Evolutionary conservation across 345 rosid genomes (phyloP).

Genomic region (Psidium guajava): DNA sequence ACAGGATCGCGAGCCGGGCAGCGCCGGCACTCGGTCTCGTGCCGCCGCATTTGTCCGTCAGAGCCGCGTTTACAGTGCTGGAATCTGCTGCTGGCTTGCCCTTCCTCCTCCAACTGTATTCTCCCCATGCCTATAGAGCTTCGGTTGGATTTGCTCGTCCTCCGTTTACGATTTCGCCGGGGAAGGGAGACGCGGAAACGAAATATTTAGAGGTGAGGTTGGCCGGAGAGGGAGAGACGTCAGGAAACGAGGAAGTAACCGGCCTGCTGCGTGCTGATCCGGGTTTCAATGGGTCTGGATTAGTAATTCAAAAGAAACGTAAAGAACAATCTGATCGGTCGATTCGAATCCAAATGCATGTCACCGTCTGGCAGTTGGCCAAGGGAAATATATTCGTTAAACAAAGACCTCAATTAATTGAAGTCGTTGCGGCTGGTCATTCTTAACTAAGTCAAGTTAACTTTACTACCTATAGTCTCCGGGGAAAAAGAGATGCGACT

Average conservation of each 20-base stretch:
- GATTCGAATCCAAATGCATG: not conserved
- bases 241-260: no score
- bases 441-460: no score
- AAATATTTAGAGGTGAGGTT: no score
- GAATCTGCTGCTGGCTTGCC: not conserved
- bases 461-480: not conserved
- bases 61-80: not conserved
- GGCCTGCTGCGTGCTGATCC: no score
- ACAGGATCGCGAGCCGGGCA: not conserved
- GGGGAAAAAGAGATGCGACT: not conserved
- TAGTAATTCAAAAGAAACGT: not conserved
- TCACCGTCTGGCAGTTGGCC: rapidly evolving
- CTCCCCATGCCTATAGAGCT: not conserved
- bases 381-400: not conserved
- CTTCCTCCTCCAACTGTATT: not conserved
- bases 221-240: no score
- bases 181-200: not conserved
- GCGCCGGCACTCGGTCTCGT: not conserved
- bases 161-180: not conserved
- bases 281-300: no score
- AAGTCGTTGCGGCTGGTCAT: not conserved
- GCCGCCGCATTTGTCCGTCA: not conserved
- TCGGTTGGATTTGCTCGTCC: not conserved
- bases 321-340: not conserved
- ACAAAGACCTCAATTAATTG: not conserved